Percentiles rank a stretch among this genome's conserved stretches.
phyloP scores from a whole-genome alignment of 345 rosid genomes.

The Clarkia xantiana region DNA sequence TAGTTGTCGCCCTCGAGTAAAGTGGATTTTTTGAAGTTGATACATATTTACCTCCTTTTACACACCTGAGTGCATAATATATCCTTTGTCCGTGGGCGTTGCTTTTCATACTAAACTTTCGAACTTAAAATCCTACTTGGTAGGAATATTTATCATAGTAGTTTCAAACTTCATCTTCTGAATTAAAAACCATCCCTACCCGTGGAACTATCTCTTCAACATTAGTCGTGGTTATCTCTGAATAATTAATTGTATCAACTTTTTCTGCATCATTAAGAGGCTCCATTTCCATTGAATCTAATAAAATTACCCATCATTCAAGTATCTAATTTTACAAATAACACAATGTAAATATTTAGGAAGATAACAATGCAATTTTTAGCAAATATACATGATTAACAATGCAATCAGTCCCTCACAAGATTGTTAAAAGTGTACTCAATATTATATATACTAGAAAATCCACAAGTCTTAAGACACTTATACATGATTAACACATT shows the following conservation, averaged over 20 bases:
- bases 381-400: no score
- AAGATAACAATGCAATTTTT: no score
- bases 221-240: not conserved
- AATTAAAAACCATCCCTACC: constrained; percentile 9
- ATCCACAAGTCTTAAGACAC: no score
- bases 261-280: not conserved
- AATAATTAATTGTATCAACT: not conserved
- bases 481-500: no score
- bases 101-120: constrained; percentile 8
- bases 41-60: constrained; percentile 3
- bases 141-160: constrained; percentile 5
- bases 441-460: no score
- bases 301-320: no score
- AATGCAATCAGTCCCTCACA: no score
- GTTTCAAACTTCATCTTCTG: constrained; percentile 8
- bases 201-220: constrained; percentile 1
- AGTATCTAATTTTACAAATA: no score
- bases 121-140: constrained; percentile 11
- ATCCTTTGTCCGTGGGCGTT: constrained; percentile 4
- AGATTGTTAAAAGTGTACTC: no score
- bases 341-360: no score
- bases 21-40: not conserved
- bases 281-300: constrained; percentile 2
- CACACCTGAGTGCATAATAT: constrained; percentile 8
- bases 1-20: constrained; percentile 1